Conservation (phyloP, 129 eudicot species). For the Rutidosis leptorrhynchoides region DNA sequence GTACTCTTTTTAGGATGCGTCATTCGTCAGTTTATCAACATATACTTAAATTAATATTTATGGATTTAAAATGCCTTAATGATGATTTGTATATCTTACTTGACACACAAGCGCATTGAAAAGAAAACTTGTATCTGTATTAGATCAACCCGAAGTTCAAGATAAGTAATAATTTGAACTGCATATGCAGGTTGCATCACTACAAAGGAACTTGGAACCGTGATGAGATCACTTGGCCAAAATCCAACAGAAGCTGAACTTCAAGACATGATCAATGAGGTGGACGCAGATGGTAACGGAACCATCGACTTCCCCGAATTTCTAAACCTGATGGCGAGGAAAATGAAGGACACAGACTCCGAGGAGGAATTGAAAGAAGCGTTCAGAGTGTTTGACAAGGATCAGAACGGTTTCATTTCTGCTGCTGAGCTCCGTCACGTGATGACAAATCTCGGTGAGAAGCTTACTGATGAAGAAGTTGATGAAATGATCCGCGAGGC, state of each 20-base stretch:
- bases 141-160: background rate
- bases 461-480: conserved; percentile 41
- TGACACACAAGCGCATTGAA: background rate
- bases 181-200: conserved; percentile 37
- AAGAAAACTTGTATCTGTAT: background rate
- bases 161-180: background rate
- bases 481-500: conserved; percentile 45
- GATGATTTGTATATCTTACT: background rate
- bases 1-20: background rate
- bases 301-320: conserved; percentile 40
- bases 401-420: conserved; percentile 40
- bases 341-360: conserved; percentile 40
- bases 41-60: background rate
- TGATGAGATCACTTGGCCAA: conserved; percentile 41
- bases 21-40: background rate
- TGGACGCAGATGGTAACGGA: conserved; percentile 40
- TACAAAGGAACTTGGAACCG: conserved; percentile 42
- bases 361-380: conserved; percentile 45
- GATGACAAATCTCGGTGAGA: conserved; percentile 42
- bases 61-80: background rate
- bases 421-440: conserved; percentile 44
- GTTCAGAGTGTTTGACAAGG: conserved; percentile 42
- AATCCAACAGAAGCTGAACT: conserved; percentile 43
- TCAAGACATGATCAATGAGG: conserved; percentile 42
- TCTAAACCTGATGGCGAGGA: conserved; percentile 41